Evolutionary conservation across 192 early-diverging fungal genomes (phyloP).

Genomic region (Lobosporangium transversale): DNA sequence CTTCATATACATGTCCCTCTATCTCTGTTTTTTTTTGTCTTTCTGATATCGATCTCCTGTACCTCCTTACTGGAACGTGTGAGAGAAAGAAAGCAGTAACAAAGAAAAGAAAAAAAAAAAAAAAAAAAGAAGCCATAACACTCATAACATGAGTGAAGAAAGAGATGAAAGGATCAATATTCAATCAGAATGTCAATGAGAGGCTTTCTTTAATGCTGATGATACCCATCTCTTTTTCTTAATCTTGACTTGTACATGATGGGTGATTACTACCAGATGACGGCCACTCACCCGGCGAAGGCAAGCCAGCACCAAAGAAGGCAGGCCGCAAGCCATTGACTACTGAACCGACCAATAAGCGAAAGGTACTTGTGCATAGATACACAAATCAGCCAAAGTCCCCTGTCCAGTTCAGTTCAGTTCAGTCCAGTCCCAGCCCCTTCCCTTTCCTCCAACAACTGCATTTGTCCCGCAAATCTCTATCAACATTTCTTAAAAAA

Average conservation of each 20-base stretch:
- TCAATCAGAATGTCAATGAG: neutral
- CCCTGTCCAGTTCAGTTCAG: too few species aligned
- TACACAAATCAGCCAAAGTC: neutral
- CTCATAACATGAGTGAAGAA: neutral
- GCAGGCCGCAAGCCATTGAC: slow-evolving; percentile 72
- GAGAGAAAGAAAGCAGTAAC: neutral
- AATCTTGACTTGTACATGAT: too few species aligned
- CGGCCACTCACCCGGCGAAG: slow-evolving; percentile 41
- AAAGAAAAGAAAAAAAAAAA: neutral
- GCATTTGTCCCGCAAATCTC: too few species aligned
- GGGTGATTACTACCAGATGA: slow-evolving; percentile 40
- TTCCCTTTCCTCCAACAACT: too few species aligned
- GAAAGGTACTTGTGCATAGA: slow-evolving; percentile 26
- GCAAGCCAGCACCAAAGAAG: slow-evolving; percentile 62
- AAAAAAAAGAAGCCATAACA: neutral
- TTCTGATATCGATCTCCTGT: too few species aligned
- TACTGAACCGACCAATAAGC: slow-evolving; percentile 59
- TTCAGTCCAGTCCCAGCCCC: too few species aligned
- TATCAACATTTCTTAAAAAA: too few species aligned
- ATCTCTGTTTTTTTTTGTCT: too few species aligned
- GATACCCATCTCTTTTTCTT: neutral
- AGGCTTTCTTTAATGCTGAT: too few species aligned
- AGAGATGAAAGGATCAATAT: neutral
- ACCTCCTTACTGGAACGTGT: too few species aligned
- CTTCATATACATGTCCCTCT: too few species aligned